phyloP scores from a whole-genome alignment of 805 yeast species.

The Debaryomyces tyrocola region DNA sequence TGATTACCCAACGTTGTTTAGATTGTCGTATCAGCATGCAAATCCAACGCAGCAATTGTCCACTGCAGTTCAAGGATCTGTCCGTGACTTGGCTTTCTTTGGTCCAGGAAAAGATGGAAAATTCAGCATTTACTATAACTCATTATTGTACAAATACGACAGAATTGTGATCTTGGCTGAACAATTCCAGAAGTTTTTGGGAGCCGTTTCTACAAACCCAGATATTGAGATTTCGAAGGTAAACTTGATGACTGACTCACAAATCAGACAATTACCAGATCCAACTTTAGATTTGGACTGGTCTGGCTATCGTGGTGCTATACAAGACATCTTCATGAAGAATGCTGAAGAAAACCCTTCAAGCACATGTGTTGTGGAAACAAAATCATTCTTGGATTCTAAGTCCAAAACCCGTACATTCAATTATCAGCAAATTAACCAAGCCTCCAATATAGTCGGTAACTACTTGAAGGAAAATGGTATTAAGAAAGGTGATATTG shows the following conservation, averaged over 20 bases:
- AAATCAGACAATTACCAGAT: conserved; percentile 68
- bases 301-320: conserved; percentile 90
- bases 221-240: conserved; percentile 55
- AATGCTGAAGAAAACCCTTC: conserved; percentile 87
- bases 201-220: conserved; percentile 34
- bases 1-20: conserved; percentile 61
- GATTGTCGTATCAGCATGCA: conserved; percentile 56
- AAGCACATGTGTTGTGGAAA: conserved; percentile 89
- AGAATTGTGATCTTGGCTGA: conserved; percentile 71
- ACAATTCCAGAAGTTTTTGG: conserved; percentile 61
- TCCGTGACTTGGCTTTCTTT: conserved; percentile 66
- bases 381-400: conserved; percentile 65
- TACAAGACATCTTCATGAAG: conserved; percentile 89
- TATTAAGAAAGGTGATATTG: conserved; percentile 87
- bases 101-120: conserved; percentile 23
- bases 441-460: conserved; percentile 91
- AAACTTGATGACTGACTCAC: conserved; percentile 68
- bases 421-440: conserved; percentile 83
- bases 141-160: conserved; percentile 66
- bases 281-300: conserved; percentile 88
- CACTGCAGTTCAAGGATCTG: conserved; percentile 50
- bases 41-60: conserved; percentile 40
- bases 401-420: conserved; percentile 64
- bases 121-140: conserved; percentile 64
- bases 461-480: conserved; percentile 82